Base-by-base conservation (phyloP, 164 flowering plant species). In the Sextonia rubra region DNA sequence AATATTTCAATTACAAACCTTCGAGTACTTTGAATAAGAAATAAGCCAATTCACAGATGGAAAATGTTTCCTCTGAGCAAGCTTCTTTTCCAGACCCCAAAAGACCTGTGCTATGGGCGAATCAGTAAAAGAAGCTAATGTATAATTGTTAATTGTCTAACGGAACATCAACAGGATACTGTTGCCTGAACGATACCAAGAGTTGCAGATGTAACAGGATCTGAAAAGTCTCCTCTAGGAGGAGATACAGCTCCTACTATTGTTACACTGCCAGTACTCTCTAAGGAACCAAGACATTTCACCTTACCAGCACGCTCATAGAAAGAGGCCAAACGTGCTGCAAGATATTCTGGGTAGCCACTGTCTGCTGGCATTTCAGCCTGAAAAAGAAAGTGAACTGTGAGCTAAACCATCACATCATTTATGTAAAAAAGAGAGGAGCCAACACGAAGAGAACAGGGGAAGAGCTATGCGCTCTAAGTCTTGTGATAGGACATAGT, bases 221-320 rank as follows among this genome's bases (percentile, higher is more conserved):
- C 99, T 17, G 99, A 93, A 83, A 96, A 96, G 81, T 93, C 98
- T 83, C 99, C 99, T 75, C 99, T 98, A 37, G 99, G 99, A 78
- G 99, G 99, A 70, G 98, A 93, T 80, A 96, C 99, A 75, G 99
- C 99, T 82, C 99, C 99, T 61, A 96, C 99, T 79, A 96, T 96
- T 66, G 99, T 96, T 64, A 96, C 98, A 93, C 98, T 93, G 47
- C 99, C 99, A 78, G 73, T 91, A 77, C 99, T 93, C 73, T 96
- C 97, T 71, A 98, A 98, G 29, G 94, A 85, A 77, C 99, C 99
- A 64, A 96, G 97, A 78, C 99, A 96, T 82, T 91, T 96, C 69
- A 96, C 99, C 85, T 96, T 96, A 74, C 98, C 99, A 79, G 99
- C 99, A 78, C 99, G 97, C 75, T 96, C 98, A 76, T 96, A 96